A percentile compares a stretch with the other conserved stretches of the same genome.
These are phyloP conservation scores for Hymenoscyphus linearis DNA, from an alignment of 2,329 filamentous ascomycete species.

Conservation along the genomic window DNA sequence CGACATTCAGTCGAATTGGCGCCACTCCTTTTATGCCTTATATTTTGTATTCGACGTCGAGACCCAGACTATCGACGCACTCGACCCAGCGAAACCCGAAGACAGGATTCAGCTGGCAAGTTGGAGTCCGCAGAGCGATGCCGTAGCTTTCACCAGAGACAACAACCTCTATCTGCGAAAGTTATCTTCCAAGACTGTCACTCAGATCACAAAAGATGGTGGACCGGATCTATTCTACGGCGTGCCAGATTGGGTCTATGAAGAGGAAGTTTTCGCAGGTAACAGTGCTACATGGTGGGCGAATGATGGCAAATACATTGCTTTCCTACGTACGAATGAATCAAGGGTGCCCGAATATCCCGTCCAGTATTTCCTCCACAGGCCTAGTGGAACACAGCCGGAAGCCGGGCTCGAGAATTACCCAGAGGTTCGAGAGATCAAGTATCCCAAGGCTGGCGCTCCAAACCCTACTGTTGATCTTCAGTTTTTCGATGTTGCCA, in stretches of 20 bases:
- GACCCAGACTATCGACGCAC: slow-evolving; percentile 68
- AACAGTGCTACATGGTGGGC: slow-evolving; percentile 95
- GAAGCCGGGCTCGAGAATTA: slow-evolving; percentile 75
- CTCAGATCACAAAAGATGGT: slow-evolving; percentile 78
- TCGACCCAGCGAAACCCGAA: slow-evolving; percentile 63
- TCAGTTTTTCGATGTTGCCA: slow-evolving; percentile 79
- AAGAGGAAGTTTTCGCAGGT: slow-evolving; percentile 72
- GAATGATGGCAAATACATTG: slow-evolving; percentile 78
- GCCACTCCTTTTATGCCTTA: slow-evolving; percentile 77
- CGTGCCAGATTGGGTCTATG: slow-evolving; percentile 95
- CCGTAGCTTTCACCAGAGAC: slow-evolving; percentile 80
- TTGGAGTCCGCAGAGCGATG: slow-evolving; percentile 85
- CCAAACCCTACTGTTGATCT: slow-evolving; percentile 88
- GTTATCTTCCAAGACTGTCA: slow-evolving; percentile 37
- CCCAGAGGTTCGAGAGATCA: slow-evolving; percentile 85
- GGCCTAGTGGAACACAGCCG: slow-evolving; percentile 70
- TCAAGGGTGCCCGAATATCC: slow-evolving; percentile 86
- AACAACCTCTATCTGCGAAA: slow-evolving; percentile 87
- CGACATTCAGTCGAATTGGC: slow-evolving; percentile 70
- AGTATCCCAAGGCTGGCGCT: slow-evolving; percentile 93
- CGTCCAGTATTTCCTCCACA: slow-evolving; percentile 85
- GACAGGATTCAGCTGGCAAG: slow-evolving; percentile 74
- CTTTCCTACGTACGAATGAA: slow-evolving; percentile 92
- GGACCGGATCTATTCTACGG: slow-evolving; percentile 89
- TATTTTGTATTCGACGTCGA: slow-evolving; percentile 94